A percentile compares a stretch with the other conserved stretches of the same genome.
Evolutionary conservation across 2,329 filamentous ascomycete genomes (phyloP).

Genomic region (Epicoccum nigrum): DNA sequence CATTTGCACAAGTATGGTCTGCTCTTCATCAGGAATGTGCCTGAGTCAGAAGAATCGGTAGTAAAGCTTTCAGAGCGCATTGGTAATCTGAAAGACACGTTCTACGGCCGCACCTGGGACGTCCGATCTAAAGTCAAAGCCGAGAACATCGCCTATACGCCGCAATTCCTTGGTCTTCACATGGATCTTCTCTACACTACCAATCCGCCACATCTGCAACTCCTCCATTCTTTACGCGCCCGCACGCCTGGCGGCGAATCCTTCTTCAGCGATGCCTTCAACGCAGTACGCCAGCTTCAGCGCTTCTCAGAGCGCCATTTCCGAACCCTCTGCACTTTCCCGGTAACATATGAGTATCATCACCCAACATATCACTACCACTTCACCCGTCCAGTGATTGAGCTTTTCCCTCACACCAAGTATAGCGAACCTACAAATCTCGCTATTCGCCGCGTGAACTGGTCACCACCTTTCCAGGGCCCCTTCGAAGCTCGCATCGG

Average conservation of each 20-base stretch:
- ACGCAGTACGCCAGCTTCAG: conserved; percentile 58
- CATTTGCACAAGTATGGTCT: conserved; percentile 72
- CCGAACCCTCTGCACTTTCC: conserved; percentile 51
- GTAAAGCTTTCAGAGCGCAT: conserved; percentile 72
- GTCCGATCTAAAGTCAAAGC: conserved; percentile 81
- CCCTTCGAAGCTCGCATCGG: conserved; percentile 52
- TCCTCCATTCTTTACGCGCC: conserved; percentile 88
- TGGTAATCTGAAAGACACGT: conserved; percentile 80
- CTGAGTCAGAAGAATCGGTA: conserved; percentile 69
- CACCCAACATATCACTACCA: conserved; percentile 67
- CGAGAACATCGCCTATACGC: conserved; percentile 90
- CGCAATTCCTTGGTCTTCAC: conserved; percentile 80
- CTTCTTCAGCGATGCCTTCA: conserved; percentile 79
- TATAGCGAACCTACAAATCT: conserved; percentile 39
- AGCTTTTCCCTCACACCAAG: conserved; percentile 41
- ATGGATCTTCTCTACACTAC: conserved; percentile 91
- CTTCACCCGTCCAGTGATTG: conserved; percentile 62
- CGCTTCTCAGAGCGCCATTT: conserved; percentile 35
- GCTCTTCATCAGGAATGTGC: conserved; percentile 77
- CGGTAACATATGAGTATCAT: conserved; percentile 70
- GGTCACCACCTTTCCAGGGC: conserved; percentile 82
- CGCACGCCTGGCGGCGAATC: conserved; percentile 81
- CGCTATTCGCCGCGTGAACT: conserved; percentile 60
- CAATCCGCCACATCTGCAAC: conserved; percentile 79
- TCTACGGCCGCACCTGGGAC: conserved; percentile 92